These are phyloP conservation scores for Pseudocercospora crystallina DNA, from an alignment of 2,329 filamentous ascomycete genomes.

Conservation along the genomic window DNA sequence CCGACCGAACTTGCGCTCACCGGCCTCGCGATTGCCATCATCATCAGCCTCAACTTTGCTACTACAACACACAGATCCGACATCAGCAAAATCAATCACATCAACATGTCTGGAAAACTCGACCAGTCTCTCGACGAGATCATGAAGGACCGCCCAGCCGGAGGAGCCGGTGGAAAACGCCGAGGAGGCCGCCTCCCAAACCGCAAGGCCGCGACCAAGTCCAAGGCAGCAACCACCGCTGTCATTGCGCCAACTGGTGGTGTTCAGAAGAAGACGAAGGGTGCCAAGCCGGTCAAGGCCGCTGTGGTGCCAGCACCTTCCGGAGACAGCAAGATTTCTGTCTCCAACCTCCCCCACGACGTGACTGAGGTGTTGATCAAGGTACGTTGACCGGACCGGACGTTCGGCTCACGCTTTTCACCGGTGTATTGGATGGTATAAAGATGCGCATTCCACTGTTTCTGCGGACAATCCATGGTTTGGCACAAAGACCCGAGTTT, in stretches of 20 bases:
- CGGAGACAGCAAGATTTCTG: slow-evolving; percentile 92
- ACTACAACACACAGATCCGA: slow-evolving; percentile 6
- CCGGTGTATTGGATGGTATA: slow-evolving; percentile 30
- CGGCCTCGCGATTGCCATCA: slow-evolving; percentile 3
- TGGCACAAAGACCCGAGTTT: slow-evolving; percentile 12
- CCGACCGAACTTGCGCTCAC: slow-evolving; percentile 6
- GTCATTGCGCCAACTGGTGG: slow-evolving; percentile 73
- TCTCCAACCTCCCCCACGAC: slow-evolving; percentile 98
- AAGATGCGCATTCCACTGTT: slow-evolving; percentile 14
- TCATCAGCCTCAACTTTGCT: slow-evolving; percentile 1
- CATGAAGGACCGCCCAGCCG: slow-evolving; percentile 68
- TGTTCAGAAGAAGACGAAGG: slow-evolving; percentile 70
- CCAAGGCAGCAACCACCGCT: slow-evolving; percentile 44
- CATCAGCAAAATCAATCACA: slow-evolving; percentile 17
- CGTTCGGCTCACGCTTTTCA: slow-evolving; percentile 38
- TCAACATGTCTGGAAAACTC: slow-evolving; percentile 87
- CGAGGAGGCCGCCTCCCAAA: slow-evolving; percentile 44
- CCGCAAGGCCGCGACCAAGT: slow-evolving; percentile 51
- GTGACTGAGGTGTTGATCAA: slow-evolving; percentile 97
- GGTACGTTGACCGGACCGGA: slow-evolving; percentile 91
- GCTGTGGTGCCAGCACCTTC: slow-evolving; percentile 57
- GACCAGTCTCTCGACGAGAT: slow-evolving; percentile 98
- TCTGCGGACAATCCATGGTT: slow-evolving; percentile 9
- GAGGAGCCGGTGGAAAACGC: slow-evolving; percentile 31
- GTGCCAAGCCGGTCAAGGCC: slow-evolving; percentile 54